Evolutionary conservation across 75 land plant genomes (phyloP).

Genomic region (Pinus albicaulis): DNA sequence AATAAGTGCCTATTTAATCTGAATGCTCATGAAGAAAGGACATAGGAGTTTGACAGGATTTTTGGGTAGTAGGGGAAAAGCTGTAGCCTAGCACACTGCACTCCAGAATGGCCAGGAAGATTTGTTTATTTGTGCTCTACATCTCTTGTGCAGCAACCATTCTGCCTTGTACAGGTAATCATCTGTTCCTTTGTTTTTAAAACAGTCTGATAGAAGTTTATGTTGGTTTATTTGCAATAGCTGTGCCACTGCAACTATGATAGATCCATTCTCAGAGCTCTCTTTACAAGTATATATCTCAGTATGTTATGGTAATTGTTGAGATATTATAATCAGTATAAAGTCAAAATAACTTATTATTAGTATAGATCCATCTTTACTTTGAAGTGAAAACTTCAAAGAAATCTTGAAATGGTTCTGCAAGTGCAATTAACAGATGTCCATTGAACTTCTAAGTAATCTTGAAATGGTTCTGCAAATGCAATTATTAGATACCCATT

Average conservation of each 20-base stretch:
- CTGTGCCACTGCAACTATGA: not conserved
- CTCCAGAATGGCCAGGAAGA: slow-evolving; percentile 1
- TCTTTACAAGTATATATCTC: not conserved
- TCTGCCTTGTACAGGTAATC: not conserved
- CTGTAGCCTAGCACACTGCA: not conserved
- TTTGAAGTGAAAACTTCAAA: no score
- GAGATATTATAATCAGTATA: not conserved
- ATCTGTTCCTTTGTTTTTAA: not conserved
- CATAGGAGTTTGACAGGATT: not conserved
- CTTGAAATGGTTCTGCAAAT: no score
- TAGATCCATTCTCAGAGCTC: not conserved
- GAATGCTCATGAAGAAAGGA: not conserved
- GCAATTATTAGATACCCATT: no score
- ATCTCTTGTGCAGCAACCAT: slow-evolving; percentile 1
- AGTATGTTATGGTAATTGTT: not conserved
- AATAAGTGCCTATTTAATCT: slow-evolving; percentile 3
- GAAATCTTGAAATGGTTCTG: no score
- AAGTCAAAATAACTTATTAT: no score
- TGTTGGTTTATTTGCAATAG: not conserved
- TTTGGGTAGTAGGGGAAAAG: not conserved
- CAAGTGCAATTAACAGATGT: no score
- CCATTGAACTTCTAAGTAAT: no score
- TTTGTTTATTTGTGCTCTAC: not conserved
- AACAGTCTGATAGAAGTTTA: not conserved
- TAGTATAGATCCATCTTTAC: not conserved